Base-by-base conservation (phyloP, 352 stramenopile species). In the Plasmopara muralis region DNA sequence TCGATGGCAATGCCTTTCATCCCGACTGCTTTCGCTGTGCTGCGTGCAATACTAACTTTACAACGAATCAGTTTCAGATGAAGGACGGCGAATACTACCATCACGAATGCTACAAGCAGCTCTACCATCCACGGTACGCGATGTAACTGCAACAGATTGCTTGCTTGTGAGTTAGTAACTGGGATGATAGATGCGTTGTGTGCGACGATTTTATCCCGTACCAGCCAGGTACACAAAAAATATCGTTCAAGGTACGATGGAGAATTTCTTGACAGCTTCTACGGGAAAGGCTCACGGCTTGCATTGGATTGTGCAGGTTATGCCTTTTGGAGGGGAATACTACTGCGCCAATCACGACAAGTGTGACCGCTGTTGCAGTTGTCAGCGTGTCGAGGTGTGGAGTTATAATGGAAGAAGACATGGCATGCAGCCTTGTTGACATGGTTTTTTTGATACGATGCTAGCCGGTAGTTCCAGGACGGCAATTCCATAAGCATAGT, bases 41-140 rank as follows among this genome's bases (percentile, higher is more conserved):
- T 50, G 62, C 61, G 12, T 84, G 73, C 50, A 52, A 68, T 39
- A 41, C 61, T 28, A 65, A 63, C 25, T 76, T 84, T 43, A 29
- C 50, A 10, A 70, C 50, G 9, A 60, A 56, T 56, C 64, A 76
- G 50, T 84, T 84, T 52, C 52, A 79, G 43, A 52, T 77, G 28
- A 74, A 82, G 30, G 66, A 82, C 20, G 70, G 68, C 34, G 74
- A 84, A 51, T 78, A 68, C 54, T 89, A 89, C 50, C 76, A 89
- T 37, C 46, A 71, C 9, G 64, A 80, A 34, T 89, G 76, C 61
- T 86, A 77, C 63, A 70, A 73, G 40, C 60, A 71, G 47, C 74
- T 89, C 33, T 89, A 74, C 43, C 70, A 85, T 39, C 79, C 76
- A 9, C 61, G 64, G 70, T 84, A 52, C 25, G 63, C 66, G 28